phyloP scores from a whole-genome alignment of 768 basidiomycete genomes.

The Amanita rubescens region DNA sequence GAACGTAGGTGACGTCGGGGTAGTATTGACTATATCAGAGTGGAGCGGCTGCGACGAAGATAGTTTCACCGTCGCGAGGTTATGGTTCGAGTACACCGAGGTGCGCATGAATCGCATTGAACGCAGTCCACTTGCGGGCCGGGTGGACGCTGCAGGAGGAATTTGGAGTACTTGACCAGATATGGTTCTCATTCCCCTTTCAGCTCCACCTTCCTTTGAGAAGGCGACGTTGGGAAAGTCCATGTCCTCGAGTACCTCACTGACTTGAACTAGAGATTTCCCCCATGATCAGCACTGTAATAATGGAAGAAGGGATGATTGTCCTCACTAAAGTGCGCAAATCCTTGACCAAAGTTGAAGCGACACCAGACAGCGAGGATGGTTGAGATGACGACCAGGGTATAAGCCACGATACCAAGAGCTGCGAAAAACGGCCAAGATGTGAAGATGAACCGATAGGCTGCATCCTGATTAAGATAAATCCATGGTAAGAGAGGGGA shows the following conservation, averaged over 20 bases:
- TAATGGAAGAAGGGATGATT: background rate
- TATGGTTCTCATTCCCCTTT: background rate
- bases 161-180: background rate
- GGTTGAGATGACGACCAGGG: constrained; percentile 33
- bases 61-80: background rate
- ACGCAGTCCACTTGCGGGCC: background rate
- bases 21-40: background rate
- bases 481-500: background rate
- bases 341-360: constrained; percentile 46
- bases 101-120: background rate
- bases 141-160: background rate
- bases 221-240: constrained; percentile 39
- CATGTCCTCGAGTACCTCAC: constrained; percentile 30
- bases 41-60: constrained; percentile 4
- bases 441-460: constrained; percentile 35
- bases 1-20: constrained; percentile 1
- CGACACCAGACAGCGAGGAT: constrained; percentile 41
- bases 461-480: constrained; percentile 14
- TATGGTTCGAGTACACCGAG: constrained; percentile 4
- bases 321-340: constrained; percentile 43
- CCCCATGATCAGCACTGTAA: background rate
- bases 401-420: constrained; percentile 34
- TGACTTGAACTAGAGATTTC: constrained; percentile 28
- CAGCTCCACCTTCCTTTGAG: constrained; percentile 20
- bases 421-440: constrained; percentile 44